Base-by-base conservation (phyloP, 192 early-diverging fungal species). In the Gigaspora rosea region DNA sequence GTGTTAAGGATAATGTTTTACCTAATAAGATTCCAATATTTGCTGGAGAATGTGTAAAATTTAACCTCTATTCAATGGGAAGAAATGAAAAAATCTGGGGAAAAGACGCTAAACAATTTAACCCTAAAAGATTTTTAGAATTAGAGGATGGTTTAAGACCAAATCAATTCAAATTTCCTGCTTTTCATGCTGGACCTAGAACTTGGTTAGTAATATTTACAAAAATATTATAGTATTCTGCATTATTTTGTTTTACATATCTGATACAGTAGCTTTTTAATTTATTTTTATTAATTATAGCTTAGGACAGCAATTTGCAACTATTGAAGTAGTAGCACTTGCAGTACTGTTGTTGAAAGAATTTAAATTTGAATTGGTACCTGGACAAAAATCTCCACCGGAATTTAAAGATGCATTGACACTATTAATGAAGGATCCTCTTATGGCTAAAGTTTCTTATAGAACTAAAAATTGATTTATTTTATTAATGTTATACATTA, bases 41-140 rank as follows among this genome's bases (percentile, higher is more conserved):
- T 18, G 82, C 79, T 22, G 91, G 91, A 12, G 81, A 86, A 3
- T 56, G 58, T 11, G 82, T 92, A 6, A 63, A 73, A 1, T 92
- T 83, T 84, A 79, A 70, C 16, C 80, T 84, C 1, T 93, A 86
- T 49, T 70, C 77, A 3, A 85, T 89, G 75, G 90, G 88, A 5
- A 78, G 90, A 57, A 79, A 70, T 18, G 72, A 81, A 69, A 62
- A 80, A 10, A 80, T 91, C 33, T 93, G 91, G 92, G 92, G 92
- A 12, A 62, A 76, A n/a, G 85, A 92, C 65, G 91, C 90, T 9
- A 78, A 68, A 49, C 78, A 87, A 70, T 94, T 90, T 78, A 71
- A 81, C 15, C 92, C 92, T 33, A 87, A 90, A 65, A 85, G 91
- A 6, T 94, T 92, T 88, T 78, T 92, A 20, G 80, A 84, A 22